A percentile compares a stretch with the other conserved stretches of the same genome.
These are phyloP conservation scores for Nepenthes gracilis DNA, from an alignment of 148 eudicot genomes.

Conservation along the genomic window DNA sequence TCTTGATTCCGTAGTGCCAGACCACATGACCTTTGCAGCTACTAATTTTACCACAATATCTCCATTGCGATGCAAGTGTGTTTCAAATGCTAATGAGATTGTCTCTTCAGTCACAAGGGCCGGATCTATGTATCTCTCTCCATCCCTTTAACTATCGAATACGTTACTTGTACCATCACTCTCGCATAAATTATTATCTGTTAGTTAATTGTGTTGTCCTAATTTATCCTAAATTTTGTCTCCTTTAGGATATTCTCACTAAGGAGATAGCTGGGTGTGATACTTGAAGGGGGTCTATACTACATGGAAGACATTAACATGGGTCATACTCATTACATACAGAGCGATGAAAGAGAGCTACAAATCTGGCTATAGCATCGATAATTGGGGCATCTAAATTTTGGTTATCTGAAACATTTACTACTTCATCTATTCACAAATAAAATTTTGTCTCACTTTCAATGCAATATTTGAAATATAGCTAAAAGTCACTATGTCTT, in stretches of 20 bases:
- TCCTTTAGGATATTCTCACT: conserved; percentile 2
- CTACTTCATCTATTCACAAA: too few relatives aligned
- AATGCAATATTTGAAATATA: too few relatives aligned
- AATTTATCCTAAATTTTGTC: background rate
- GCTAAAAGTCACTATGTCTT: too few relatives aligned
- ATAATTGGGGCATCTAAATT: too few relatives aligned
- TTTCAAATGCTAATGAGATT: background rate
- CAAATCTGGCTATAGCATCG: conserved; percentile 1
- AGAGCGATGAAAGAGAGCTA: background rate
- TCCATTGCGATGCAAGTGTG: background rate
- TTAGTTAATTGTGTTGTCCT: background rate
- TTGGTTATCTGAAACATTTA: too few relatives aligned
- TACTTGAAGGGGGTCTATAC: conserved; percentile 1
- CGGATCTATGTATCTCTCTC: background rate
- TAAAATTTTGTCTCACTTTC: too few relatives aligned
- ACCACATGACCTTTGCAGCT: background rate
- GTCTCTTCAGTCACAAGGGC: background rate
- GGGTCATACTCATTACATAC: background rate
- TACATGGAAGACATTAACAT: background rate
- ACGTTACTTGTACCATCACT: conserved; percentile 1
- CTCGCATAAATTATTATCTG: background rate
- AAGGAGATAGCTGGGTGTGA: background rate
- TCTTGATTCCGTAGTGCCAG: background rate
- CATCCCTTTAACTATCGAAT: background rate
- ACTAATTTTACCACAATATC: background rate